These are phyloP conservation scores for Chiua virens DNA, from an alignment of 768 basidiomycete genomes.

Conservation along the genomic window DNA sequence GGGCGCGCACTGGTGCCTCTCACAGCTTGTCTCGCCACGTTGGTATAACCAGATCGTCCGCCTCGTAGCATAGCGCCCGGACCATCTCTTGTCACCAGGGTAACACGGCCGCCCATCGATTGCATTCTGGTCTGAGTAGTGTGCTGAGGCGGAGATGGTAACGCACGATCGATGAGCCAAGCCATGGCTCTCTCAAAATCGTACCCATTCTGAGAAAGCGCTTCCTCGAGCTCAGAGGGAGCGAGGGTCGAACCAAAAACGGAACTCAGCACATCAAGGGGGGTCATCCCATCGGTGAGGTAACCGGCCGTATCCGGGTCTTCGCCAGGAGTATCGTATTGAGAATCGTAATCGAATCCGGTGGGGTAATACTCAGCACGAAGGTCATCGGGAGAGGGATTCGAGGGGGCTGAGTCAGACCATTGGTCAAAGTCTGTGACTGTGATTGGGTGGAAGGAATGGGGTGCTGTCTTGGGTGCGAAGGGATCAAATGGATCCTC, in stretches of 20 bases:
- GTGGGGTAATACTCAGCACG: conserved; percentile 32
- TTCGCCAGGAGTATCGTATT: conserved; percentile 32
- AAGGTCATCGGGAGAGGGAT: conserved; percentile 52
- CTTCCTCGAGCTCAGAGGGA: conserved; percentile 91
- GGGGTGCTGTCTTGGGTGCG: conserved; percentile 43
- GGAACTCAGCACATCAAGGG: conserved; percentile 91
- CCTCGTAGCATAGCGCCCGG: conserved; percentile 37
- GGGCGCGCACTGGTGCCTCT: conserved; percentile 33
- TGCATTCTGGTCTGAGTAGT: conserved; percentile 47
- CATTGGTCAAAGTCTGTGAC: conserved; percentile 65
- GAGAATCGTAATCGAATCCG: conserved; percentile 33
- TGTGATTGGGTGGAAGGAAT: conserved; percentile 61
- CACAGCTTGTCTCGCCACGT: conserved; percentile 15
- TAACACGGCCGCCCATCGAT: conserved; percentile 65
- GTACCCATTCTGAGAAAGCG: conserved; percentile 81
- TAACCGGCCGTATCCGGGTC: conserved; percentile 56
- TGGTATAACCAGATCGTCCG: conserved; percentile 40
- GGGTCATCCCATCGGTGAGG: conserved; percentile 93
- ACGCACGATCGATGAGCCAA: conserved; percentile 80
- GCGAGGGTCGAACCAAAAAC: conserved; percentile 92
- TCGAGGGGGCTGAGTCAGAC: conserved; percentile 54
- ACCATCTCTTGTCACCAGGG: conserved; percentile 60
- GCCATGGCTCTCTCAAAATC: conserved; percentile 97
- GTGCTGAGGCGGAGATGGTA: conserved; percentile 44
- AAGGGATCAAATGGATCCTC: conserved; percentile 87